Base-by-base conservation (phyloP, 345 rosid genomes). In the Acer negundo region DNA sequence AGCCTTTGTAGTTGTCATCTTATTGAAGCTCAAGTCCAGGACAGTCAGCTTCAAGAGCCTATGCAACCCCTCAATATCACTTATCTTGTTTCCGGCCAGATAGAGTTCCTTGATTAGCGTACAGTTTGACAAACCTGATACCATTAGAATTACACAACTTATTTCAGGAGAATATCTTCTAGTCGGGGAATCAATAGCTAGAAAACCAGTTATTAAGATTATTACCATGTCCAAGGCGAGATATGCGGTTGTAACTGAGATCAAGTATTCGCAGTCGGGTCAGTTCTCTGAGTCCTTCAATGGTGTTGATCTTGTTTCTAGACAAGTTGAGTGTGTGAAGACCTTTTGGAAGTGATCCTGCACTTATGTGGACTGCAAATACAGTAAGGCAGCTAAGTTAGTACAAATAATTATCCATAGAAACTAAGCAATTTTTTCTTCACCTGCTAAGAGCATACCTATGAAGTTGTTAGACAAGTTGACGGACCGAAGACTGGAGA, bases 1-100 rank as follows among this genome's bases (percentile, higher is more conserved):
- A 28, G 93, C 90, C 80, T 91, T 92, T 10, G 92, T 79, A 58
- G 99, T 93, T 7, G 97, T 87, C 75, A 96, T 91, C 94, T 91
- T 96, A 89, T 93, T 92, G 89, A 96, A 96, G 85, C 99, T 91
- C 75, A 92, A 82, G 86, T 96, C 99, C 7, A 96, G 74, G 71
- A 92, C 93, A 3, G 91, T 89, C 73, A 96, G 86, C 90, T 96
- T 96, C 63, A 93, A 82, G 47, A 96, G 90, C 85, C 99, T 90
- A 69, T 96, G 98, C 70, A 96, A 78, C 28, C 99, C 98, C 69
- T 96, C 98, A 0, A 89, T 90, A 73, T 89, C 91, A 73, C 97
- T 90, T 66, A 93, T 85, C 89, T 95, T 93, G 90, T 95, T 95
- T 63, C 99, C 98, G 17, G 93, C 91, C 0, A 93, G 90, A 83